Base-by-base conservation (phyloP, 2,329 filamentous ascomycete species). In the Ophiobolus disseminans region DNA sequence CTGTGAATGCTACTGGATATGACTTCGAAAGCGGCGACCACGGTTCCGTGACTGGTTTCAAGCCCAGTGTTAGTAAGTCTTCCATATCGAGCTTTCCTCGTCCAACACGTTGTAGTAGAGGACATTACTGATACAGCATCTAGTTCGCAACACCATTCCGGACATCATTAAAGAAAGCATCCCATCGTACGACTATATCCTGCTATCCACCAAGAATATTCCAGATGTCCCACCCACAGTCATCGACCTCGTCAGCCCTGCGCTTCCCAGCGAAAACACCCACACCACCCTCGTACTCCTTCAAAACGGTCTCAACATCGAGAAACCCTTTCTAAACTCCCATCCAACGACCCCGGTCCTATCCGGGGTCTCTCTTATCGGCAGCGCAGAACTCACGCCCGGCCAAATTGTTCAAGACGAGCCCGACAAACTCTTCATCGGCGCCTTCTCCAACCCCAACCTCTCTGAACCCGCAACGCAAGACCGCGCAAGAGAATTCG, bases 241-340 rank as follows among this genome's bases (percentile, higher is more conserved):
- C 0, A 60, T 74, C 30, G 77, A 82, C 1, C 63, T 84, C 23
- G 78, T 86, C 20, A 60, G 65, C 0, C 80, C 81, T 0, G 82
- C 81, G 2, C 69, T 86, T 1, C 81, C 78, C 0, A 74, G 76
- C 5, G 37, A 55, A n/a, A 71, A 69, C 1, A 74, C 73, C 1
- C 70, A 77, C 19, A 85, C 83, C 0, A 75, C 75, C 21, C 80
- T 87, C 35, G 73, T 86, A 0, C 75, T 87, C 5, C 70, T 84
- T 4, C 84, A 87, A 53, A 87, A 87, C 58, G 84, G 84, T 0
- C 68, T 86, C n/a, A 84, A 86, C 57, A 86, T 86, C 52, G 82
- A 86, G 54, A 77, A 75, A 32, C 81, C 82, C 0, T 61, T 86
- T 16, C 61, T 81, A 14, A 46, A 61, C 0, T 65, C 69, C 0